A percentile compares a stretch with the other conserved stretches of the same genome.
Evolutionary conservation across 305 asterid species (phyloP).

Genomic region (Solanum aculeatissimum): DNA sequence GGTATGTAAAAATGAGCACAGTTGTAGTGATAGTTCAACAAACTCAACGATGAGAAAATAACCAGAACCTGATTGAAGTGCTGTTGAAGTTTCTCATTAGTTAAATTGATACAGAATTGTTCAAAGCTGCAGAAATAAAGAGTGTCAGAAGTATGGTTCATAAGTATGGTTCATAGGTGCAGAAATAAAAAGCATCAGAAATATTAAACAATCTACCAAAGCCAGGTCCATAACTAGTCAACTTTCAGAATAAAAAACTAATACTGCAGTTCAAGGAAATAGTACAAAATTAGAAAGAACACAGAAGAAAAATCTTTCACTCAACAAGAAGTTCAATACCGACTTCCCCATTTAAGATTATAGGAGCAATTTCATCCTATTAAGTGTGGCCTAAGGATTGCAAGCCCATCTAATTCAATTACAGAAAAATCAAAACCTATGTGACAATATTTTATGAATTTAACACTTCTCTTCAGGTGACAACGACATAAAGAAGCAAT

Average conservation of each 20-base stretch:
- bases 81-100: slow-evolving; percentile 88
- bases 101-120: slow-evolving; percentile 87
- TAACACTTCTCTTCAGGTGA: not conserved
- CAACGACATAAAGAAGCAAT: not conserved
- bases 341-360: not conserved
- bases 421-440: not conserved
- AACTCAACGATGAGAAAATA: not conserved
- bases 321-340: not conserved
- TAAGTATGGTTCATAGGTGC: not conserved
- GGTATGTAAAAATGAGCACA: not conserved
- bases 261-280: not conserved
- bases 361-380: not conserved
- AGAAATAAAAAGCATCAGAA: not conserved
- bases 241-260: not conserved
- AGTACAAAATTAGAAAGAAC: not conserved
- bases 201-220: not conserved
- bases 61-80: slow-evolving; percentile 98
- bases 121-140: slow-evolving; percentile 53
- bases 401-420: not conserved
- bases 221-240: not conserved
- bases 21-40: not conserved
- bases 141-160: slow-evolving; percentile 2
- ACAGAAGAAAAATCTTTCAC: not conserved
- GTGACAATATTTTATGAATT: not conserved
- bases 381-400: not conserved